A percentile compares a stretch with the other conserved stretches of the same genome.
Conservation (phyloP, 768 basidiomycete genomes). For the Dictyophora rubrovolvata region DNA sequence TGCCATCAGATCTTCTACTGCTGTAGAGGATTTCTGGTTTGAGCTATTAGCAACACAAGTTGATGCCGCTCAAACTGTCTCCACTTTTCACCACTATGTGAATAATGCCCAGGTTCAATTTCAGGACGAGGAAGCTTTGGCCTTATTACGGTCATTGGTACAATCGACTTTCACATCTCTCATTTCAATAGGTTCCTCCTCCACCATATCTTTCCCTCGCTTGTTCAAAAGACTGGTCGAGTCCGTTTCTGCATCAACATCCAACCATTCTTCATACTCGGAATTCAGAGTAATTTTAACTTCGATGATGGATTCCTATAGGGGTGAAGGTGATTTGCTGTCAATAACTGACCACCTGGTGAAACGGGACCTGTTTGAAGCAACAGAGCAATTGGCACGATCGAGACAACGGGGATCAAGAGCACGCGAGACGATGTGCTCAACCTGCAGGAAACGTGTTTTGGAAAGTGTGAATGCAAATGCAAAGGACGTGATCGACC, state of each 20-base stretch:
- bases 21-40: slow-evolving; percentile 83
- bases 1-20: slow-evolving; percentile 28
- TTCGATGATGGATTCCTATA: slow-evolving; percentile 94
- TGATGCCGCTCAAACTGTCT: slow-evolving; percentile 62
- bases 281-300: slow-evolving; percentile 87
- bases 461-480: neutral
- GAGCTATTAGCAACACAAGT: slow-evolving; percentile 75
- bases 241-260: slow-evolving; percentile 41
- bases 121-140: slow-evolving; percentile 28
- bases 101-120: slow-evolving; percentile 14
- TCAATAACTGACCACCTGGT: slow-evolving; percentile 74
- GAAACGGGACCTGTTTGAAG: slow-evolving; percentile 71
- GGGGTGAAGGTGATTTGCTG: slow-evolving; percentile 84
- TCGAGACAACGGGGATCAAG: slow-evolving; percentile 47
- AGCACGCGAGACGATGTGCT: slow-evolving; percentile 4
- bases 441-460: neutral
- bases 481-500: neutral
- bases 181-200: slow-evolving; percentile 73
- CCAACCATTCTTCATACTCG: slow-evolving; percentile 62
- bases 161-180: slow-evolving; percentile 78
- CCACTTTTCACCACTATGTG: slow-evolving; percentile 27
- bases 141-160: slow-evolving; percentile 58
- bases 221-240: slow-evolving; percentile 89
- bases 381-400: slow-evolving; percentile 46
- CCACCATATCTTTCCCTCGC: slow-evolving; percentile 78